Evolutionary conservation across 2,329 filamentous ascomycete species (phyloP).

Genomic region (Tothia fuscella): DNA sequence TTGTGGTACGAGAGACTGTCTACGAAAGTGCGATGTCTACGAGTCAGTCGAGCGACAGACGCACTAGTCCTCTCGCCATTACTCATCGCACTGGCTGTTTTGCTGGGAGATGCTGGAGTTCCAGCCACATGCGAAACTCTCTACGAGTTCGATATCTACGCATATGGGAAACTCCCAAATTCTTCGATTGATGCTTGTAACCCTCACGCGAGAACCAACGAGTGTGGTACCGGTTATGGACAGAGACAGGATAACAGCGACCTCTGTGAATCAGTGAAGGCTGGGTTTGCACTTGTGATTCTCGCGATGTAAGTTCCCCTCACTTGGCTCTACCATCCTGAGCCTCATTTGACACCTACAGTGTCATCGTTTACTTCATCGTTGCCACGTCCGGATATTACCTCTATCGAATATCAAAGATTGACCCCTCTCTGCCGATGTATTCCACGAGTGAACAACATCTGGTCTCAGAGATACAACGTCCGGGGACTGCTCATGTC

Average conservation of each 20-base stretch:
- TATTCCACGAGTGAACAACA: too few species aligned
- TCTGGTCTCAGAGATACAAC: too few species aligned
- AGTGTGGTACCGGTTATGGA: constrained; percentile 1
- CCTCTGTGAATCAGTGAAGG: background rate
- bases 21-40: constrained; percentile 1
- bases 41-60: constrained; percentile 2
- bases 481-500: too few species aligned
- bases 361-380: too few species aligned
- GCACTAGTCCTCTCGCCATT: background rate
- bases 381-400: too few species aligned
- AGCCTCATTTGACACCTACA: too few species aligned
- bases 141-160: background rate
- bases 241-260: background rate
- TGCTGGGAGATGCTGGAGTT: constrained; percentile 2
- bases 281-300: constrained; percentile 1
- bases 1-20: too few species aligned
- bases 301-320: constrained; percentile 2
- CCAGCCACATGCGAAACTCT: constrained; percentile 1
- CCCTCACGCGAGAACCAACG: constrained; percentile 2
- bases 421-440: too few species aligned
- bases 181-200: constrained; percentile 3
- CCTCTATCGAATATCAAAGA: too few species aligned
- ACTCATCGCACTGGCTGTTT: background rate
- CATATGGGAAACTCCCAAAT: background rate
- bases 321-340: too few species aligned